Evolutionary conservation across 129 eudicot genomes (phyloP).

Genomic region (Centella asiatica): DNA sequence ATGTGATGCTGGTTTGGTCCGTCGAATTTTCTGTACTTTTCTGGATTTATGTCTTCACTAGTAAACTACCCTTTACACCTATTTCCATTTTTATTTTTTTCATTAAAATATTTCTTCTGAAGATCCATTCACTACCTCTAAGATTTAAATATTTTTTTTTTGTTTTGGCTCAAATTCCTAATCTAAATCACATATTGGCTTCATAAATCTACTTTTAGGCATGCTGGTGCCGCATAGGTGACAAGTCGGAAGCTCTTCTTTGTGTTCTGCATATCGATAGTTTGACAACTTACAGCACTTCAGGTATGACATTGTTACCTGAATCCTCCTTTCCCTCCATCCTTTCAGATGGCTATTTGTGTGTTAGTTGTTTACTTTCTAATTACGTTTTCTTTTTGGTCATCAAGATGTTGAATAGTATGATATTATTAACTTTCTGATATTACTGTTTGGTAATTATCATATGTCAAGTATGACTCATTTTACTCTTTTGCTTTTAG

Average conservation of each 20-base stretch:
- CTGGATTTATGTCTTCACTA: too few species aligned
- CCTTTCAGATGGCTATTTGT: not conserved
- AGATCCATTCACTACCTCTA: too few species aligned
- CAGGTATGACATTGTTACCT: constrained; percentile 43
- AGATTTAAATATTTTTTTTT: not conserved
- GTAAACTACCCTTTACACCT: too few species aligned
- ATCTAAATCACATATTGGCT: not conserved
- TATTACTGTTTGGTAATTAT: not conserved
- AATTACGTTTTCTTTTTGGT: not conserved
- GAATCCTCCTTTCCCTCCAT: not conserved
- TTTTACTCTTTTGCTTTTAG: not conserved
- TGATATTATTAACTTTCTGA: not conserved
- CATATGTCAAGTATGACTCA: not conserved
- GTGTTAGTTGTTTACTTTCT: not conserved
- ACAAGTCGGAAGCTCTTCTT: constrained; percentile 59
- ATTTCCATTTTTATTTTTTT: too few species aligned
- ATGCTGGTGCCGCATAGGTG: constrained; percentile 93
- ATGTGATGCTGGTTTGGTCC: not conserved
- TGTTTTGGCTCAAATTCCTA: not conserved
- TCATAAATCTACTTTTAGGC: constrained; percentile 32
- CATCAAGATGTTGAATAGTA: not conserved
- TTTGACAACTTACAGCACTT: constrained; percentile 60
- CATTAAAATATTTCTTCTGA: too few species aligned
- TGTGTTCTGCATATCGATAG: constrained; percentile 74
- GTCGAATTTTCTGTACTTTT: too few species aligned